phyloP scores from a whole-genome alignment of 345 rosid genomes.

The Carallia pectinifolia region DNA sequence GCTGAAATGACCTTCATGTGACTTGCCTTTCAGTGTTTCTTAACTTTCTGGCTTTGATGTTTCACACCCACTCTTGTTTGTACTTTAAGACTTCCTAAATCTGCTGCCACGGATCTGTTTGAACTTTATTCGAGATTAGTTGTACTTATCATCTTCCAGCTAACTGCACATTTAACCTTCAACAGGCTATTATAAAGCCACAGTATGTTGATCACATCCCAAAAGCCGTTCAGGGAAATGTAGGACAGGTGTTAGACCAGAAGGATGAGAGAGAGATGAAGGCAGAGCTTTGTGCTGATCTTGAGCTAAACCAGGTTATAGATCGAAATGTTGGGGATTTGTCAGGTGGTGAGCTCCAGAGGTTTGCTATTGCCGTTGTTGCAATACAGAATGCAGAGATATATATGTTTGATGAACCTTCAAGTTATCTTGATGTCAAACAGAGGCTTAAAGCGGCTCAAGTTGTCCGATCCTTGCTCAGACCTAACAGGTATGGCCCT shows the following conservation, averaged over 20 bases:
- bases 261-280: conserved; percentile 82
- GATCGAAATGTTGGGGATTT: conserved; percentile 88
- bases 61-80: neutral
- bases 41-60: neutral
- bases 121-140: neutral
- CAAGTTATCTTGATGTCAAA: conserved; percentile 98
- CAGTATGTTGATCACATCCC: conserved; percentile 98
- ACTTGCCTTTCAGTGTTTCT: too few species aligned
- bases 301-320: conserved; percentile 89
- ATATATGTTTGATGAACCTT: conserved; percentile 99
- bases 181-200: conserved; percentile 94
- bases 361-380: conserved; percentile 96
- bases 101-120: neutral
- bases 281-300: conserved; percentile 69
- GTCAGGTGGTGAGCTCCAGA: conserved; percentile 99
- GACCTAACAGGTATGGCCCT: conserved; percentile 70
- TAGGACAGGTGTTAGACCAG: conserved; percentile 91
- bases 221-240: conserved; percentile 91
- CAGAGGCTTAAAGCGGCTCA: conserved; percentile 99
- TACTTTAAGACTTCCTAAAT: neutral
- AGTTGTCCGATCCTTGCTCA: conserved; percentile 82
- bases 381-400: conserved; percentile 97
- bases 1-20: too few species aligned
- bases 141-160: conserved; percentile 1
- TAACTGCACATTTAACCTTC: conserved; percentile 11